Evolutionary conservation across 768 basidiomycete species (phyloP), one percentile per base, ranked within the genome.

Genomic region (Tulasnella sp.): DNA sequence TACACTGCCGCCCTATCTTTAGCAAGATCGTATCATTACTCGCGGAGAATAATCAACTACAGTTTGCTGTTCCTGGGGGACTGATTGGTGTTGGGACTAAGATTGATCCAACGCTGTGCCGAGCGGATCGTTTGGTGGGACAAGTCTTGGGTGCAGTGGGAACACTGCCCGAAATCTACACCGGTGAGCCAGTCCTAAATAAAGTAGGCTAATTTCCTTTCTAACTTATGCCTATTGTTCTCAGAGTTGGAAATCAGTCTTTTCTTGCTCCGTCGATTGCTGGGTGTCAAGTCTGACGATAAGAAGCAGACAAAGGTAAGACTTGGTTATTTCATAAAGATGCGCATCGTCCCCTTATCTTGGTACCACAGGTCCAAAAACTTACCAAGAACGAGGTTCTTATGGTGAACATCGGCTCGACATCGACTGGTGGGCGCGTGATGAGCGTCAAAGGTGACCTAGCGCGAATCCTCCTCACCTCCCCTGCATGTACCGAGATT

Each of bases 251-350:
- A 95, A 80, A 94, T 95, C 79, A 91, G 88, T 76, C 84, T 95
- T 76, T 99, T 98, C 89, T 83, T 98, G 37, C 90, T 99, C 39
- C 92, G 97, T 74, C 89, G 97, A 73, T 83, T 98, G 69, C 87
- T 98, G n/a, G 96, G 97, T 79, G 97, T 99, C 75, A 95, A 95
- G 81, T 94, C 95, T 29, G 96, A 98, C 81, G 97, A 98, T 83
- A 97, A 95, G 84, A 99, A 98, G 80, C 93, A 95, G 80, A 97
- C 97, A 26, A 99, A 95, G 81, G 82, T 80, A 44, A 40, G n/a
- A n/a, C 73, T 37, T 16, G n/a, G 22, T 35, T 67, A n/a, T 22
- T 9, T 62, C 9, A 7, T 11, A 62, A 32, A n/a, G n/a, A n/a
- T n/a, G 69, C 39, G 16, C 11, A n/a, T 29, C 26, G 7, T 29